These are phyloP conservation scores for Dictyostelium intermedium DNA, from an alignment of 78 protist species.

Conservation along the genomic window DNA sequence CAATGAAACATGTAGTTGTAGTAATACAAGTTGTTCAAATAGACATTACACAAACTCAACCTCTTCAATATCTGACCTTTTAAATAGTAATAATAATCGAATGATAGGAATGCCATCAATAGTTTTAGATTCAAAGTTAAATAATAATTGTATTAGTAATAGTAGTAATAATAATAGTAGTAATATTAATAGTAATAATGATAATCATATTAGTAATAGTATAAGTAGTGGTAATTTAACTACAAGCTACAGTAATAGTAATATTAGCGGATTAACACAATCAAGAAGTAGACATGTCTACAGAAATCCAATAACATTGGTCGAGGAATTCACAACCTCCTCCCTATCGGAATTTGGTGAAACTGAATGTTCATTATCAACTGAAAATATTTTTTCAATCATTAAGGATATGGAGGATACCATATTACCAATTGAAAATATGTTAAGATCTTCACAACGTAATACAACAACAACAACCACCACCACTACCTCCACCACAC, in stretches of 20 bases:
- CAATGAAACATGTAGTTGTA: neutral
- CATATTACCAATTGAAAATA: neutral
- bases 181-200: neutral
- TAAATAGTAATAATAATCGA: neutral
- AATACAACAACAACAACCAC: neutral
- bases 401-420: constrained; percentile 74
- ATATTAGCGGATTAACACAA: neutral
- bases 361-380: constrained; percentile 52
- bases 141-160: neutral
- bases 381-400: constrained; percentile 37
- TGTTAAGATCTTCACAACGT: neutral
- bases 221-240: neutral
- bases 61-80: neutral
- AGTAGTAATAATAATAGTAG: neutral
- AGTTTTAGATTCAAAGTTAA: neutral
- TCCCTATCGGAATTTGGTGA: constrained; percentile 23
- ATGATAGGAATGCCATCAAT: neutral
- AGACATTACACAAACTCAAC: constrained; percentile 6
- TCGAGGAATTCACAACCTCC: constrained; percentile 52
- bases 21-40: constrained; percentile 14
- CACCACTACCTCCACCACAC: neutral
- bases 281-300: neutral
- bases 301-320: constrained; percentile 70
- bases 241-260: neutral
- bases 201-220: neutral